A percentile compares a stretch with the other conserved stretches of the same genome.
These are phyloP conservation scores for Helotiales sp. DNA, from an alignment of 2,329 filamentous ascomycete genomes.

Conservation along the genomic window DNA sequence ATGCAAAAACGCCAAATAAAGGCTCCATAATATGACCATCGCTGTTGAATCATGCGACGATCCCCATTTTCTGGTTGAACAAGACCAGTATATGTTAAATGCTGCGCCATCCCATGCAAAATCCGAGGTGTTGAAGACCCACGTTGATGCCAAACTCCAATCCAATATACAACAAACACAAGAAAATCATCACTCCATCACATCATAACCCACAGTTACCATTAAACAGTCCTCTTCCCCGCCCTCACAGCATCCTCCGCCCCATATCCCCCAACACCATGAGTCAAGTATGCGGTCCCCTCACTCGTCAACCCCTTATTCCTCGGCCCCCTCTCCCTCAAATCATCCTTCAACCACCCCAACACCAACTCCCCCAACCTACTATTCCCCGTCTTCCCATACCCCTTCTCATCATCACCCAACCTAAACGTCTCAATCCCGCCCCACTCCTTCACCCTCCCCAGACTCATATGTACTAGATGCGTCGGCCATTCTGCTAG, in stretches of 20 bases:
- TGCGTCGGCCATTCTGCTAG: constrained; percentile 93
- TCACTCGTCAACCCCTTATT: constrained; percentile 42
- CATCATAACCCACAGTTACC: not conserved
- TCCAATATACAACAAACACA: constrained; percentile 3
- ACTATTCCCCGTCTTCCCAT: constrained; percentile 66
- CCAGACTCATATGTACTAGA: constrained; percentile 92
- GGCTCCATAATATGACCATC: not conserved
- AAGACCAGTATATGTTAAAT: constrained; percentile 32
- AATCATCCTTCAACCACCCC: constrained; percentile 80
- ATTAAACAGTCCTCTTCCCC: not conserved
- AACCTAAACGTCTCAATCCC: constrained; percentile 66
- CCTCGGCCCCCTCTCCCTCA: constrained; percentile 76
- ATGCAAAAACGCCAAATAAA: not conserved
- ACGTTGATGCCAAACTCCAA: constrained; percentile 8
- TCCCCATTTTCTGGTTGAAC: not conserved
- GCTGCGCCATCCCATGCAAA: constrained; percentile 24
- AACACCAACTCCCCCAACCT: constrained; percentile 85
- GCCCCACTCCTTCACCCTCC: constrained; percentile 85
- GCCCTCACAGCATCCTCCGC: constrained; percentile 37
- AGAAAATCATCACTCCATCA: constrained; percentile 1
- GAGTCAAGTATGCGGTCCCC: constrained; percentile 50
- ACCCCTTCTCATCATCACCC: constrained; percentile 22
- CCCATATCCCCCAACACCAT: constrained; percentile 65
- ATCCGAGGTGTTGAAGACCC: constrained; percentile 25
- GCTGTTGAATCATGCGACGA: not conserved